These are phyloP conservation scores for Staphylotrichum longicolle DNA, from an alignment of 495 filamentous ascomycete genomes.

Conservation along the genomic window DNA sequence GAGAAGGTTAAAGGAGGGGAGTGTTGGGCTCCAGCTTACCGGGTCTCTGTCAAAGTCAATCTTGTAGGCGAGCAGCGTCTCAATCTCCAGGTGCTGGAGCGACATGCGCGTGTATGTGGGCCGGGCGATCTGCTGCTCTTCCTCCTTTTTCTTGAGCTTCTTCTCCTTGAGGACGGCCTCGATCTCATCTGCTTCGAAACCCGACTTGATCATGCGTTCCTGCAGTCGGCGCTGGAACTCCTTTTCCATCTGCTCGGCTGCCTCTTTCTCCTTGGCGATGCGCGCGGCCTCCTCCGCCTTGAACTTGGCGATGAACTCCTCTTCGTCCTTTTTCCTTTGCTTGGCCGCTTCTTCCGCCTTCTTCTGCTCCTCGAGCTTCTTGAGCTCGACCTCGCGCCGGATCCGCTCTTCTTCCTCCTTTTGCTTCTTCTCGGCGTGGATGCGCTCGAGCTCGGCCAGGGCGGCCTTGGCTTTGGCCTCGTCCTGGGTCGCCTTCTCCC, in stretches of 20 bases:
- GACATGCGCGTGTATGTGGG: constrained; percentile 59
- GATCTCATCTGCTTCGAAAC: constrained; percentile 53
- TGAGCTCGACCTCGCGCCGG: constrained; percentile 51
- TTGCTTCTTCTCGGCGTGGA: constrained; percentile 44
- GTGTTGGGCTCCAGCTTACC: constrained; percentile 33
- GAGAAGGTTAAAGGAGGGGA: neutral
- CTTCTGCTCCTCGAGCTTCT: constrained; percentile 58
- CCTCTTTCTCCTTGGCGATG: constrained; percentile 42
- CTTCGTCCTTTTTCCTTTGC: constrained; percentile 51
- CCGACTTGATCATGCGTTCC: constrained; percentile 50
- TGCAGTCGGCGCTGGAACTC: constrained; percentile 49
- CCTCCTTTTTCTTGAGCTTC: constrained; percentile 41
- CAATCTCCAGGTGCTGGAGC: constrained; percentile 54
- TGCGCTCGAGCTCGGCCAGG: constrained; percentile 46
- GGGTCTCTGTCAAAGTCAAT: constrained; percentile 54
- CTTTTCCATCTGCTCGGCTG: constrained; percentile 50
- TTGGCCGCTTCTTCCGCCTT: constrained; percentile 43
- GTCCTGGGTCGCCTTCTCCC: constrained; percentile 41
- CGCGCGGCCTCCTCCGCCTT: constrained; percentile 56
- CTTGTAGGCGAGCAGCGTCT: constrained; percentile 50
- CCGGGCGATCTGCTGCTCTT: constrained; percentile 32
- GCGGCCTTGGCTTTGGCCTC: constrained; percentile 47
- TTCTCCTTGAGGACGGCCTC: constrained; percentile 52
- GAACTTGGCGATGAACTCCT: constrained; percentile 54
- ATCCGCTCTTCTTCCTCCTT: constrained; percentile 49